These are phyloP conservation scores for Pestalotiopsis sp. DNA, from an alignment of 2,329 filamentous ascomycete species.

Conservation along the genomic window DNA sequence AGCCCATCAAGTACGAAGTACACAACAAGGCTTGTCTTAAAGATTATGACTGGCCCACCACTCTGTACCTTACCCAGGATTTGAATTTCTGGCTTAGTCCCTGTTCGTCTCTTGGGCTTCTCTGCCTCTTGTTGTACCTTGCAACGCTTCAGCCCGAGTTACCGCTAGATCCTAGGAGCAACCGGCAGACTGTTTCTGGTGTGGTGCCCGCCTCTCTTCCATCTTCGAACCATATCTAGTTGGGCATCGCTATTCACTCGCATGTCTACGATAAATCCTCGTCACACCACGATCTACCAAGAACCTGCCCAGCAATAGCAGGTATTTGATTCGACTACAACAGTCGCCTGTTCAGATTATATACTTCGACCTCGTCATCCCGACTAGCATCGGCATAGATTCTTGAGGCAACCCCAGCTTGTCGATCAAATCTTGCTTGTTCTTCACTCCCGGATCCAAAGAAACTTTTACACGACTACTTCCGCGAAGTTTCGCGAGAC, in stretches of 20 bases:
- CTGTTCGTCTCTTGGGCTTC: neutral
- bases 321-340: neutral
- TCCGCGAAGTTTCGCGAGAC: neutral
- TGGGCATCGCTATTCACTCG: neutral
- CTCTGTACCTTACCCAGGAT: constrained; percentile 38
- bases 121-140: constrained; percentile 26
- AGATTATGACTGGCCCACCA: constrained; percentile 42
- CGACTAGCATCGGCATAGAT: neutral
- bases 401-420: neutral
- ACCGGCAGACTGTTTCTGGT: neutral
- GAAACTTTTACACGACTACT: neutral
- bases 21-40: constrained; percentile 35
- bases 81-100: constrained; percentile 24
- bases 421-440: neutral
- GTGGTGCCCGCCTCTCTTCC: neutral
- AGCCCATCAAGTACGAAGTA: constrained; percentile 42
- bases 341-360: neutral
- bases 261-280: neutral
- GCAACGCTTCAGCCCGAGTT: constrained; percentile 30
- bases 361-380: neutral
- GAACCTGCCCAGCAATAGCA: neutral
- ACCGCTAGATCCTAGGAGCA: constrained; percentile 19
- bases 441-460: neutral
- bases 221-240: neutral
- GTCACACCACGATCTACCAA: neutral